Conservation (phyloP, 345 rosid species). For the Euphorbia peplus region DNA sequence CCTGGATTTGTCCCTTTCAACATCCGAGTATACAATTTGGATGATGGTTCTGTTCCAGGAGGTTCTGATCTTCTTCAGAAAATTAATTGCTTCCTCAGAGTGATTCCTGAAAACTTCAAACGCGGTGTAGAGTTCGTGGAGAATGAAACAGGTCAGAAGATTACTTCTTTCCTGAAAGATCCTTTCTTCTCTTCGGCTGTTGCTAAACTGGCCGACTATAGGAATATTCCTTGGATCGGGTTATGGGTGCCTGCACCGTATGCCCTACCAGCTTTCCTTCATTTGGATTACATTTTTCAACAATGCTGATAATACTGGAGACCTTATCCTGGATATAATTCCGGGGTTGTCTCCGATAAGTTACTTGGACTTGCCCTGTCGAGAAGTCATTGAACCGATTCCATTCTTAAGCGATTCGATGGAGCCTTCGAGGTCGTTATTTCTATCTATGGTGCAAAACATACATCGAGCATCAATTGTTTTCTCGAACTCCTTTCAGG, state of each 20-base stretch:
- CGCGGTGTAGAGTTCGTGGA: background rate
- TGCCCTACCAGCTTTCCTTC: background rate
- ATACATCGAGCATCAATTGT: background rate
- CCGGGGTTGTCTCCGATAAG: too few species aligned
- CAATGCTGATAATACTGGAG: background rate
- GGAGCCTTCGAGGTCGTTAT: too few species aligned
- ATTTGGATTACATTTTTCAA: background rate
- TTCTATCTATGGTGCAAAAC: background rate
- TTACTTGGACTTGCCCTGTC: too few species aligned
- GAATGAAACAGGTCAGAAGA: background rate
- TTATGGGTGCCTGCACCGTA: constrained; percentile 4
- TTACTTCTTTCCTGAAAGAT: constrained; percentile 2
- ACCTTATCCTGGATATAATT: background rate
- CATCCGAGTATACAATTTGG: background rate
- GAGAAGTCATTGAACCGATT: too few species aligned
- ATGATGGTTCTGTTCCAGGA: background rate
- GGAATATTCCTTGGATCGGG: constrained; percentile 3
- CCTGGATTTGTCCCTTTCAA: background rate
- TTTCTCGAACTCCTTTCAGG: background rate
- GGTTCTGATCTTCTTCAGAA: background rate
- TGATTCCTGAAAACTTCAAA: background rate
- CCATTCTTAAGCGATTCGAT: too few species aligned
- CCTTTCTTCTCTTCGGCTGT: background rate
- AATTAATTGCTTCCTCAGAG: background rate
- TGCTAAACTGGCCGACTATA: background rate